Evolutionary conservation across 148 eudicot genomes (phyloP), one percentile per base, ranked within the genome.

Genomic region (Dysphania ambrosioides): DNA sequence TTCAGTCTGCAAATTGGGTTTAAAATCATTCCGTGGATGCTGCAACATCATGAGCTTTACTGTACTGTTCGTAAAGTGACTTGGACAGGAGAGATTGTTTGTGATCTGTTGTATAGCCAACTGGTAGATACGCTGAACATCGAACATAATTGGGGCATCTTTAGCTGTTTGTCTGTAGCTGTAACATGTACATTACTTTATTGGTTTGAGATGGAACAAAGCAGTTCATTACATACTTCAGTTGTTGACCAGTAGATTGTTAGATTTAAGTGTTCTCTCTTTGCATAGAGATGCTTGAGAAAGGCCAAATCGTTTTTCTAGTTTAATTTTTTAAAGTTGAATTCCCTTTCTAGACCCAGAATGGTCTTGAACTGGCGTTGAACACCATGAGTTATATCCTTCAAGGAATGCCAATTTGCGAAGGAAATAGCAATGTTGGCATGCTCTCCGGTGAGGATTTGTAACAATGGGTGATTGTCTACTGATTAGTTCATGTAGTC

Each of bases 141-240:
- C 41, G 32, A 65, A 72, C 16, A 55, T 13, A 8, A 19, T 3
- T 24, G 44, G 56, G 69, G 62, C 66, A 38, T 60, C 75, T 61
- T 34, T 74, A 63, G 74, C 63, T 74, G 71, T 55, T 75, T 70
- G 79, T 75, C 57, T 57, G 64, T 65, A 75, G 71, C 29, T 67
- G 71, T 67, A 40, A 23, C 34, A 3, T 80, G 82, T 80, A 75
- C 59, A 80, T 80, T 70, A 51, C 24, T 66, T 47, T 41, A 27
- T 35, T 51, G 5, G 70, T 34, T 79, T 67, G 35, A 49, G 63
- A 29, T 10, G 10, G 51, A 63, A 26, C 26, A n/a, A 30, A 51
- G 55, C 62, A 29, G 78, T 55, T 30, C 8, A 12, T 29, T 21
- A 56, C 44, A 30, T 47, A 58, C 38, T 31, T 21, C 21, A 41